Base-by-base conservation (phyloP, 768 basidiomycete genomes). In the Dendrothele bispora region DNA sequence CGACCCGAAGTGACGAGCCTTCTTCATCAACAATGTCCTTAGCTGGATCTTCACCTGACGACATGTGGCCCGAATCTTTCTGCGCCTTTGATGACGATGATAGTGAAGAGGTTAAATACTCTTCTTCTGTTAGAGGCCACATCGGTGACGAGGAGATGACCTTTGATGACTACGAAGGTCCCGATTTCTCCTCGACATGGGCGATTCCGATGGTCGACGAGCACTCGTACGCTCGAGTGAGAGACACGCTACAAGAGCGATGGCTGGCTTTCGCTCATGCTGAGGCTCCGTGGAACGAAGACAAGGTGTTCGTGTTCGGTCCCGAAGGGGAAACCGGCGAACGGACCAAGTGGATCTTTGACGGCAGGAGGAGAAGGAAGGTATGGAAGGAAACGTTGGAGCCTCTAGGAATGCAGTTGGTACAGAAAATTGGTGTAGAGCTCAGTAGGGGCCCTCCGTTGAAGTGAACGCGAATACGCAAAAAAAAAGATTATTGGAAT, bases 311-410 rank as follows among this genome's bases (percentile, higher is more conserved):
- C 61, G 86, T 91, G 17, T 88, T 91, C 54, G 88, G 88, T 4
- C 88, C 88, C 0, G 88, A 90, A 60, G 88, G 88, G 44, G 88
- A 91, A 66, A 80, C 79, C 0, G 88, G 88, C 38, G 87, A 88
- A 63, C 78, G 88, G 39, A 80, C 78, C 12, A 68, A 62, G 46
- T 64, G 69, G 22, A 84, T 89, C 12, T 87, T 91, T 46, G 80
- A 82, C 46, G 82, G 83, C 3, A 66, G 88, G 27, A 64, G 88
- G 39, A 69, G 86, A 51, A 75, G 63, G 42, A 66, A 67, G 44
- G 61, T 78, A 46, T 91, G 88, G 88, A 75, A 73, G 51, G 75
- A 81, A 41, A 80, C 80, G 15, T 64, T 91, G 17, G 81, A 81
- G 55, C 86, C 86, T 21, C 72, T 91, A 0, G 88, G 88, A 7